These are phyloP conservation scores for Diphasiastrum complanatum DNA, from an alignment of 83 land plant genomes.

Conservation along the genomic window DNA sequence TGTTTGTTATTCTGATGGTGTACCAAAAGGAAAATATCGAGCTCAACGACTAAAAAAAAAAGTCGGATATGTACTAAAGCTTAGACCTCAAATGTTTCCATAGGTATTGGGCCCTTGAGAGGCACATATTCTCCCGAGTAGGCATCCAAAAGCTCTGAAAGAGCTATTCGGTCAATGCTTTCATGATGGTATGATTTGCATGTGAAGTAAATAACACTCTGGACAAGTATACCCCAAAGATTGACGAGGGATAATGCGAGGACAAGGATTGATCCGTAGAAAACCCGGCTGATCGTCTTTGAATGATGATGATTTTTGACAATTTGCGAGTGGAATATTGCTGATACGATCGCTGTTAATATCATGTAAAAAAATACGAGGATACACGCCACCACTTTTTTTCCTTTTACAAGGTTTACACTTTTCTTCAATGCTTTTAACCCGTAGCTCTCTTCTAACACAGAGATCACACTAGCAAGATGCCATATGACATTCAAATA, in stretches of 20 bases:
- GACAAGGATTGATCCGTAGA: slow-evolving; percentile 16
- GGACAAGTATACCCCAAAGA: slow-evolving; percentile 47
- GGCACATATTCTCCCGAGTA: slow-evolving; percentile 76
- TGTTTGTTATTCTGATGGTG: no score
- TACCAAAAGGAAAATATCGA: no score
- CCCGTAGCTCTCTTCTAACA: slow-evolving; percentile 69
- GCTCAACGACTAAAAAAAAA: no score
- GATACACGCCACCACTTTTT: slow-evolving; percentile 20
- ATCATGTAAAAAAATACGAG: slow-evolving; percentile 34
- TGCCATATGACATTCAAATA: slow-evolving; percentile 63
- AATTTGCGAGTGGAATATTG: slow-evolving; percentile 14
- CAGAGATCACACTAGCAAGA: slow-evolving; percentile 71
- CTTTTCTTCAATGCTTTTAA: slow-evolving; percentile 65
- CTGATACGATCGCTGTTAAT: neutral
- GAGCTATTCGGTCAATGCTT: slow-evolving; percentile 45
- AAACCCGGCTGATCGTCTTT: slow-evolving; percentile 7
- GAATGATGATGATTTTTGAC: slow-evolving; percentile 2
- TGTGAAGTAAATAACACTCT: slow-evolving; percentile 66
- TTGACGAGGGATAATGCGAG: slow-evolving; percentile 43
- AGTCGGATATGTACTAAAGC: no score
- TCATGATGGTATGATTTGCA: slow-evolving; percentile 70
- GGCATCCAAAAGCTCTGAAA: slow-evolving; percentile 63
- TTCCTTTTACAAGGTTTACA: slow-evolving; percentile 53
- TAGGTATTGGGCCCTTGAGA: slow-evolving; percentile 53
- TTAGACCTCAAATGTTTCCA: slow-evolving; percentile 30